A percentile compares a stretch with the other conserved stretches of the same genome.
Evolutionary conservation across 73 alveolate species (phyloP).

Genomic region (Diophrys appendiculata): DNA sequence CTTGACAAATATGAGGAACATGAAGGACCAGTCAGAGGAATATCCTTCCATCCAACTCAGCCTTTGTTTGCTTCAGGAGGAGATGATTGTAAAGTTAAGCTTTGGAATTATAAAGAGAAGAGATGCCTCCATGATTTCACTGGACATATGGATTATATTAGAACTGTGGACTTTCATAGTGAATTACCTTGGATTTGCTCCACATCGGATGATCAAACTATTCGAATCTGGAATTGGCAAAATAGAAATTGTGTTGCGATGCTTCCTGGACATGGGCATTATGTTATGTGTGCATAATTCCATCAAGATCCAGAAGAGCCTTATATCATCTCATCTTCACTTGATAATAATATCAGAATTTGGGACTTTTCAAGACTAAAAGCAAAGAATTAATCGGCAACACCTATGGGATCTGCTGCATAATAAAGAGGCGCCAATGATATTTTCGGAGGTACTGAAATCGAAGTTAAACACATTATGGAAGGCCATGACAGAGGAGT

Average conservation of each 20-base stretch:
- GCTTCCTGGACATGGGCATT: slow-evolving; percentile 97
- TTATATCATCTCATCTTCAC: slow-evolving; percentile 93
- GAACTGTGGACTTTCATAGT: slow-evolving; percentile 98
- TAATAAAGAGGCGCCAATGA: no score
- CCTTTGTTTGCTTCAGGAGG: slow-evolving; percentile 98
- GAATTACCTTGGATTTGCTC: slow-evolving; percentile 99
- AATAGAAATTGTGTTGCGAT: slow-evolving; percentile 77
- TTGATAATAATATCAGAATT: slow-evolving; percentile 97
- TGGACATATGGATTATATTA: slow-evolving; percentile 98
- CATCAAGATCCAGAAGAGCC: slow-evolving; percentile 98
- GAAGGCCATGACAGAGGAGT: slow-evolving; percentile 98
- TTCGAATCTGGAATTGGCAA: slow-evolving; percentile 99
- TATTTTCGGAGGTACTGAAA: slow-evolving; percentile 83
- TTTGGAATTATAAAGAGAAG: slow-evolving; percentile 86
- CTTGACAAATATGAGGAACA: no score
- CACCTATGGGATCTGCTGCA: no score
- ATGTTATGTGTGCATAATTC: slow-evolving; percentile 98
- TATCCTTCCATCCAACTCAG: slow-evolving; percentile 92
- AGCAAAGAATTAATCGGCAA: slow-evolving; percentile 82
- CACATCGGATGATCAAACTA: slow-evolving; percentile 95
- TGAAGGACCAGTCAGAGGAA: slow-evolving; percentile 95
- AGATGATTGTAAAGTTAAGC: slow-evolving; percentile 98
- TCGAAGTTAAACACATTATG: slow-evolving; percentile 90
- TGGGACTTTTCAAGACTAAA: slow-evolving; percentile 97
- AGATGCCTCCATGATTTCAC: slow-evolving; percentile 90